Evolutionary conservation across 2,329 filamentous ascomycete genomes (phyloP).

Genomic region (Xylaria sp.): DNA sequence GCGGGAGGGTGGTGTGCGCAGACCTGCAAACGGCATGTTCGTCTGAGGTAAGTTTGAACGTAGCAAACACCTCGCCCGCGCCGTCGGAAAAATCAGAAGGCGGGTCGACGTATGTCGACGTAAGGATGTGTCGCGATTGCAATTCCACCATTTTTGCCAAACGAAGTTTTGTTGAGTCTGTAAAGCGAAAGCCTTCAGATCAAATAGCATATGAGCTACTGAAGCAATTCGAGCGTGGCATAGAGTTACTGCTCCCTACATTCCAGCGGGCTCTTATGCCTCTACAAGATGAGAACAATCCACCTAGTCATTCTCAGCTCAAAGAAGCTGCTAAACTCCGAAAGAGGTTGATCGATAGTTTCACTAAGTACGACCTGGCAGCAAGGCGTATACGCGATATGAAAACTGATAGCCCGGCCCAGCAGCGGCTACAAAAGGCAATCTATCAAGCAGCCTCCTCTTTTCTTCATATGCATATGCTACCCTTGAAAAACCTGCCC

Average conservation of each 20-base stretch:
- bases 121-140: constrained; percentile 94
- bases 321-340: constrained; percentile 88
- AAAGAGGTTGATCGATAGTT: constrained; percentile 89
- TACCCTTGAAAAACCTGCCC: constrained; percentile 82
- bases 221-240: constrained; percentile 87
- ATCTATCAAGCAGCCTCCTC: constrained; percentile 84
- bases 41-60: constrained; percentile 81
- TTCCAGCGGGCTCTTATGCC: constrained; percentile 82
- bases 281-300: constrained; percentile 68
- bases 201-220: constrained; percentile 86
- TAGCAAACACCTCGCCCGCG: constrained; percentile 64
- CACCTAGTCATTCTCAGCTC: constrained; percentile 73
- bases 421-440: constrained; percentile 80
- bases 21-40: constrained; percentile 89
- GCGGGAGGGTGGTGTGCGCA: constrained; percentile 91
- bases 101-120: constrained; percentile 72
- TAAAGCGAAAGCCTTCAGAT: constrained; percentile 75
- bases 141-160: constrained; percentile 71
- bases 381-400: constrained; percentile 85
- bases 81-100: constrained; percentile 57
- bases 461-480: constrained; percentile 90
- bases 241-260: constrained; percentile 80
- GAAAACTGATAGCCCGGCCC: constrained; percentile 76
- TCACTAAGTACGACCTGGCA: constrained; percentile 86
- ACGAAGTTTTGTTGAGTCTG: constrained; percentile 79